Base-by-base conservation (phyloP, 2,329 filamentous ascomycete species). In the Amylocarpus encephaloides region DNA sequence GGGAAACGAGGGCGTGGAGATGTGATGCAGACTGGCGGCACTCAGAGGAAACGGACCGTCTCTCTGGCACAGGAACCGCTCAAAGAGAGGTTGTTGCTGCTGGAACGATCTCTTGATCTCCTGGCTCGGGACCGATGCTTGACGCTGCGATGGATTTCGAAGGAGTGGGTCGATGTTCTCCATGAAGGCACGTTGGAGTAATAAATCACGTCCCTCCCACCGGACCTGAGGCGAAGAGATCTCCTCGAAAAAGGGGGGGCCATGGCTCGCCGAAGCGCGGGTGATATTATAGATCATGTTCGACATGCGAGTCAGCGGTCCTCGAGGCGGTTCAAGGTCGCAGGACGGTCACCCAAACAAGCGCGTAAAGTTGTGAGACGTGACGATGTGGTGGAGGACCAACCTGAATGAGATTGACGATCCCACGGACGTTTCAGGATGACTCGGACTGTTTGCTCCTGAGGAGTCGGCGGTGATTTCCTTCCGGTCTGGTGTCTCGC, bases 1-100 rank as follows among this genome's bases (percentile, higher is more conserved):
- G n/a, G 29, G 34, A 30, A 34, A 36, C 30, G 42, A 18, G 22
- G 49, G 48, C 5, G 43, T 34, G 30, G 41, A 39, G 32, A 30
- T 11, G 33, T 48, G 48, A 15, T 48, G 48, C n/a, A 29, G 18
- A 32, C 30, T 42, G 16, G 30, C 49, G 5, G 54, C 35, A n/a
- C 52, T 52, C 29, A 59, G 58, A 18, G 59, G 32, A 35, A 47
- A 41, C 22, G 54, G 40, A 34, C 32, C 18, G 10, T 55, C 43
- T 10, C 46, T 50, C 18, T 59, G 55, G 7, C 48, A 44, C 16
- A 62, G 54, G 46, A 53, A 62, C 26, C 57, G 48, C 15, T 61
- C 52, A 38, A 62, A 45, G 12, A 54, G 51, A 38, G 41, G 40
- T 26, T 54, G 48, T 46, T 57, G 52, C 39, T 51, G 22, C 33